Evolutionary conservation across 495 filamentous ascomycete genomes (phyloP).

Genomic region (Thermochaetoides thermophila): DNA sequence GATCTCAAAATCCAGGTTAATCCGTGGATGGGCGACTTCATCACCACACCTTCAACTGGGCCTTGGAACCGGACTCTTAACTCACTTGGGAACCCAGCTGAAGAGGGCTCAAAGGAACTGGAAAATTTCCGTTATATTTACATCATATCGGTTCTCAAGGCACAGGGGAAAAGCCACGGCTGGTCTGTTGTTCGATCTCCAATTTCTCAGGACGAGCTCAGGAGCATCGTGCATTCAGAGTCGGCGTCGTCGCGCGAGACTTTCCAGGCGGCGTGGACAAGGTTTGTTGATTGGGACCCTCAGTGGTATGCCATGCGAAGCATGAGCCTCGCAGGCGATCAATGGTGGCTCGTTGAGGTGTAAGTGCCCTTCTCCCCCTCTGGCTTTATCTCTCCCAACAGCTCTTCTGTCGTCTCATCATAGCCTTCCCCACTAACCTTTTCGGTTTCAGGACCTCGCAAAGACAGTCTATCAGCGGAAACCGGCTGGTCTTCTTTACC

Average conservation of each 20-base stretch:
- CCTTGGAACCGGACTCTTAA: conserved; percentile 33
- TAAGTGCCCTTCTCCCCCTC: no score
- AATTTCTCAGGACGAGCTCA: conserved; percentile 42
- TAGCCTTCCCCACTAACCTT: no score
- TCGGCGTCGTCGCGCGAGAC: conserved; percentile 25
- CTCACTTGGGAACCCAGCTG: conserved; percentile 32
- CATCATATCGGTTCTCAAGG: conserved; percentile 48
- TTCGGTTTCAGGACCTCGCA: no score
- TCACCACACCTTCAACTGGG: neutral
- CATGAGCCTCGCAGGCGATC: conserved; percentile 57
- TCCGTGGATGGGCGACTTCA: conserved; percentile 46
- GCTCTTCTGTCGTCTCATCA: no score
- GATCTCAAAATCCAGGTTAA: conserved; percentile 50
- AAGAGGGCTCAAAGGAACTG: conserved; percentile 38
- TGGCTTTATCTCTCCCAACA: no score
- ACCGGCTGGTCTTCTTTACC: no score
- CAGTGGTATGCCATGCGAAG: conserved; percentile 56
- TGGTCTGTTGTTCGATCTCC: conserved; percentile 41
- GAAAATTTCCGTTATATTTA: conserved; percentile 41
- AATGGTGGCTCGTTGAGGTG: conserved; percentile 60
- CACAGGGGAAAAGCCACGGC: conserved; percentile 42
- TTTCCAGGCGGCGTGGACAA: conserved; percentile 48
- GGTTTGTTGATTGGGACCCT: conserved; percentile 42
- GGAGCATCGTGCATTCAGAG: conserved; percentile 38
- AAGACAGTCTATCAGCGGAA: no score